Base-by-base conservation (phyloP, 2,329 filamentous ascomycete genomes). In the Aspergillus niger region DNA sequence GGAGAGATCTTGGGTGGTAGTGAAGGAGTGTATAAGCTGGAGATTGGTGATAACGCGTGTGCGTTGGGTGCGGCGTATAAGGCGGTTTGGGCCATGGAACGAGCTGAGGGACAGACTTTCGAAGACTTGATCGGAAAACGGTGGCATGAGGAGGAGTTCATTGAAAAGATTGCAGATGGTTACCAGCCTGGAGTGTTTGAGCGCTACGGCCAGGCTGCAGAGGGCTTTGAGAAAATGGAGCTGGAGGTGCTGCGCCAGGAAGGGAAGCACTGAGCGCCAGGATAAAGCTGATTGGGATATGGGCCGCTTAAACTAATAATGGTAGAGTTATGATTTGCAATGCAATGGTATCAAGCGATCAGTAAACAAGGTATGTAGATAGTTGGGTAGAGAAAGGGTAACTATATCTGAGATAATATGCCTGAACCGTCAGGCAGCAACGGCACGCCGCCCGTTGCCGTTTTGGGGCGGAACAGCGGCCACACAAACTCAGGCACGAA, bases 41-140 rank as follows among this genome's bases (percentile, higher is more conserved):
- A 98, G 72, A 92, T 98, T 5, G 94, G 95, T 26, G 92, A 93
- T 26, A 97, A 96, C 78, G 94, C 95, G 2, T 99, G 95, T 78
- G 95, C 94, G 10, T 79, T 98, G 13, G 95, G 95, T 13, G 92
- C 92, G 6, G 94, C 94, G 26, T 97, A 98, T 79, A 98, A 98
- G 80, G 94, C 95, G 13, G 88, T 96, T 0, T 99, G 95, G 95
- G 92, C 90, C 1, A 82, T 92, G 58, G 92, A 95, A 81, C 81
- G 91, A 51, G 76, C 77, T 24, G 74, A 68, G 0, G 83, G 81
- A 17, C 88, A 96, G 83, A 91, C 85, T 3, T 98, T 98, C 78
- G 95, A 98, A 73, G 89, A 94, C 63, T 82, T 97, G 65, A 89
- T 99, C 63, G 91, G 90, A 7, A 81, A 81, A 72, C 83, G 95